Percentiles rank a stretch among this genome's conserved stretches.
Evolutionary conservation across 2,329 filamentous ascomycete species (phyloP).

Genomic region (Aspergillus eucalypticola): DNA sequence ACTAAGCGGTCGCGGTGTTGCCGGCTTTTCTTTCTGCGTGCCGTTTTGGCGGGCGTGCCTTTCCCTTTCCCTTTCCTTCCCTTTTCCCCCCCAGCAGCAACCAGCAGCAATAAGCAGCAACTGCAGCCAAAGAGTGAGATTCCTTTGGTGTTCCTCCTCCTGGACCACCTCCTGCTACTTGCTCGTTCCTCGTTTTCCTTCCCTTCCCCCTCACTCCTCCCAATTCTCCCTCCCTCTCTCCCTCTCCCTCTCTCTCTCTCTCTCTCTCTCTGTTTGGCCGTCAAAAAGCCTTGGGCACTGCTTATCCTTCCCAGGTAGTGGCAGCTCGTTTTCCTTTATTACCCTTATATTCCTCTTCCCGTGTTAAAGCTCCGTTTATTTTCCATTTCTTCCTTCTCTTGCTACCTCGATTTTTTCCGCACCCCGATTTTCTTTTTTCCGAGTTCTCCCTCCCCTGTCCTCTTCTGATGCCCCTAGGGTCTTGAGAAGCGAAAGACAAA

Average conservation of each 20-base stretch:
- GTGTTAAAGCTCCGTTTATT: slow-evolving; percentile 11
- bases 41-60: slow-evolving; percentile 14
- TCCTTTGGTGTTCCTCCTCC: slow-evolving; percentile 16
- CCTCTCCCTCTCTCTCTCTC: not conserved
- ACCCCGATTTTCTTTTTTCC: slow-evolving; percentile 15
- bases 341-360: slow-evolving; percentile 1
- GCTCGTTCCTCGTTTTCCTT: slow-evolving; percentile 17
- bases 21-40: slow-evolving; percentile 22
- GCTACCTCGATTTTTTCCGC: slow-evolving; percentile 5
- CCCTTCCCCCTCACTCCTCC: slow-evolving; percentile 4
- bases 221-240: not conserved
- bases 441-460: slow-evolving; percentile 13
- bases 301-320: slow-evolving; percentile 17
- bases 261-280: slow-evolving; percentile 1
- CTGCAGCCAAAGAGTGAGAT: slow-evolving; percentile 2
- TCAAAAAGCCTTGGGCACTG: slow-evolving; percentile 11
- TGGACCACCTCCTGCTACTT: slow-evolving; percentile 13
- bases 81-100: not conserved
- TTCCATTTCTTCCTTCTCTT: slow-evolving; percentile 14
- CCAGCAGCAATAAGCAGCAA: not conserved
- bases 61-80: slow-evolving; percentile 12
- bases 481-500: not conserved
- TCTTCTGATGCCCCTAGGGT: slow-evolving; percentile 14
- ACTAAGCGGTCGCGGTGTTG: slow-evolving; percentile 20
- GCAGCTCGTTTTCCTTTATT: slow-evolving; percentile 16